phyloP scores from a whole-genome alignment of 1,284 basidiomycete species.

The Cystobasidium sp. region DNA sequence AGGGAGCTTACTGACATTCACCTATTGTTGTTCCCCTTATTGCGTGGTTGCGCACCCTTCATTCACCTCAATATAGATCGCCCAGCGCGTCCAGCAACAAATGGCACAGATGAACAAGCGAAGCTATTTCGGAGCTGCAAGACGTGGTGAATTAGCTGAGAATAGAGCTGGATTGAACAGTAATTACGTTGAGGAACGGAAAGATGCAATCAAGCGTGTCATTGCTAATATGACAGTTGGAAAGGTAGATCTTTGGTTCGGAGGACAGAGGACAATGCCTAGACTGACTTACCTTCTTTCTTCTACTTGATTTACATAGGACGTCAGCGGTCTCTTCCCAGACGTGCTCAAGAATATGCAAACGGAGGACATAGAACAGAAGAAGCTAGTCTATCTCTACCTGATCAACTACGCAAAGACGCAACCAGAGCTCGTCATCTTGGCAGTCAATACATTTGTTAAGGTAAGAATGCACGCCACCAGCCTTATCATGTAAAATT shows the following conservation, averaged over 20 bases:
- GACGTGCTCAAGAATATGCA: conserved; percentile 94
- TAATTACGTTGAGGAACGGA: conserved; percentile 90
- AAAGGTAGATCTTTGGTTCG: conserved; percentile 60
- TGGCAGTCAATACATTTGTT: conserved; percentile 98
- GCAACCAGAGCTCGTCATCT: conserved; percentile 94
- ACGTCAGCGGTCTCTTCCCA: conserved; percentile 93
- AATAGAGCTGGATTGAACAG: conserved; percentile 76
- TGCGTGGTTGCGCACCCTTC: neutral
- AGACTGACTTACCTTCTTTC: too few species aligned
- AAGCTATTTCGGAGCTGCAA: conserved; percentile 44
- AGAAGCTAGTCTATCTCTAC: conserved; percentile 97
- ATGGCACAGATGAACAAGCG: conserved; percentile 41
- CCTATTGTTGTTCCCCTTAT: neutral
- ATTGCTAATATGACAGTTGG: conserved; percentile 67
- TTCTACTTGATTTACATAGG: conserved; percentile 55
- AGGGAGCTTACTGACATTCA: neutral
- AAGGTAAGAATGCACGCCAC: conserved; percentile 58
- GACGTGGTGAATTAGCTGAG: conserved; percentile 36
- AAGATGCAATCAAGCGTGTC: conserved; percentile 97
- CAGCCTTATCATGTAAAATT: too few species aligned
- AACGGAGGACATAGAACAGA: conserved; percentile 90
- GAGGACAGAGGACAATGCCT: too few species aligned
- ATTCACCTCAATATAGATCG: conserved; percentile 18
- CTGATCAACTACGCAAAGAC: conserved; percentile 99
- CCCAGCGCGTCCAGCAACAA: conserved; percentile 39